Evolutionary conservation across 805 yeast species (phyloP).

Genomic region (Lachancea mirantina): DNA sequence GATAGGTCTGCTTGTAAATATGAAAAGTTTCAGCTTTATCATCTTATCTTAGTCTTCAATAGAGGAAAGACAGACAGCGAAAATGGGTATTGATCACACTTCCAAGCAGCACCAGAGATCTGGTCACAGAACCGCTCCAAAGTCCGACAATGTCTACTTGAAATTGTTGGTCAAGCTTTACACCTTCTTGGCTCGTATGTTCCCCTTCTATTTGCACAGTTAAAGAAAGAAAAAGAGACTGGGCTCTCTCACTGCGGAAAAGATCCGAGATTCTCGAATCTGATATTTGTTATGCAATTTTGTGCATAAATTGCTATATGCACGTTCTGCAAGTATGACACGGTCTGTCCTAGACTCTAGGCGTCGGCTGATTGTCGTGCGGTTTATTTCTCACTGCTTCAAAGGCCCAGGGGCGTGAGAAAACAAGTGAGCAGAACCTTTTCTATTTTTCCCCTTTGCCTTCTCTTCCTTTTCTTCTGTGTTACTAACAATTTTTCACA

Average conservation of each 20-base stretch:
- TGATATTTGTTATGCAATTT: neutral
- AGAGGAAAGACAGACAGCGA: constrained; percentile 15
- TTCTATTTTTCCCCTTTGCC: constrained; percentile 15
- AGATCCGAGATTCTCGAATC: too few relatives aligned
- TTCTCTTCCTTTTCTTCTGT: constrained; percentile 11
- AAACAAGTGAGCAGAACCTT: constrained; percentile 45
- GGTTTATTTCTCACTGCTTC: constrained; percentile 3
- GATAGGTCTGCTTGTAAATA: neutral
- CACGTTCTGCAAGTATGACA: constrained; percentile 10
- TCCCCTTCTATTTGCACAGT: constrained; percentile 14
- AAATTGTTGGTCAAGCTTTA: constrained; percentile 95
- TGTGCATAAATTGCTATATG: constrained; percentile 5
- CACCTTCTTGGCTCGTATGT: constrained; percentile 99
- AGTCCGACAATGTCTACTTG: constrained; percentile 98
- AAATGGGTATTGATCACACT: constrained; percentile 97
- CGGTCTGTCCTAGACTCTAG: constrained; percentile 8
- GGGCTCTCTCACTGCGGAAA: constrained; percentile 12
- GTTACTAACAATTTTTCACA: constrained; percentile 35
- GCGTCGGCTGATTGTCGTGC: constrained; percentile 5
- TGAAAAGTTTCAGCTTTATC: neutral
- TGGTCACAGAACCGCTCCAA: constrained; percentile 98
- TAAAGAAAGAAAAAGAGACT: constrained; percentile 10
- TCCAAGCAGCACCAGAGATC: constrained; percentile 92
- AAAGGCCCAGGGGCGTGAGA: constrained; percentile 5
- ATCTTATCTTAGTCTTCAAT: neutral